phyloP scores from a whole-genome alignment of 2,329 filamentous ascomycete genomes.

The Dactylella cylindrospora region DNA sequence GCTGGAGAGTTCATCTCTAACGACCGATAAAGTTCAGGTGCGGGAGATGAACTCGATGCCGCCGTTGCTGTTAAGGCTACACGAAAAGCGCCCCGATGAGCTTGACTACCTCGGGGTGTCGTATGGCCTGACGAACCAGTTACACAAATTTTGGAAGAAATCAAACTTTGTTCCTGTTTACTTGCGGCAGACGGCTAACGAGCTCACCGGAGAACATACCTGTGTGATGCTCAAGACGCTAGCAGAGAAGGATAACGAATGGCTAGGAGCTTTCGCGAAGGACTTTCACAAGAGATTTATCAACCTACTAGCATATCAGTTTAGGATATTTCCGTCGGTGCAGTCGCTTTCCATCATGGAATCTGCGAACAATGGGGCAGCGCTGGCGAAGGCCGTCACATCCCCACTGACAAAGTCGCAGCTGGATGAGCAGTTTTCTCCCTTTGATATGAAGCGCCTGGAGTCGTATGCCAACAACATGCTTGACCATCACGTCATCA shows the following conservation, averaged over 20 bases:
- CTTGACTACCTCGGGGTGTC: conserved; percentile 95
- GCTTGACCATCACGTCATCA: conserved; percentile 95
- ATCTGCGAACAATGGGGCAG: conserved; percentile 72
- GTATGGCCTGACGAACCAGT: conserved; percentile 80
- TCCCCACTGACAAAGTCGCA: conserved; percentile 68
- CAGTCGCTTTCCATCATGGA: conserved; percentile 86
- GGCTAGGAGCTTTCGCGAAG: conserved; percentile 85
- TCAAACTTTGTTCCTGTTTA: conserved; percentile 85
- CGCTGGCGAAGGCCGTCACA: conserved; percentile 57
- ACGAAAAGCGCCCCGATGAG: conserved; percentile 73
- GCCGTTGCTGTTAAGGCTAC: conserved; percentile 83
- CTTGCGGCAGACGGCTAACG: conserved; percentile 90
- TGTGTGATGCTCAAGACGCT: conserved; percentile 94
- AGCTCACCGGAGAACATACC: conserved; percentile 94
- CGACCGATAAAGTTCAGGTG: conserved; percentile 85
- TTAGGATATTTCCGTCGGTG: conserved; percentile 75
- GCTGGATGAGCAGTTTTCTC: conserved; percentile 75
- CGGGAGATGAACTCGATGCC: conserved; percentile 90
- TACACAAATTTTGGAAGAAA: conserved; percentile 98
- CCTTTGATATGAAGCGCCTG: conserved; percentile 91
- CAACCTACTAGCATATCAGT: conserved; percentile 85
- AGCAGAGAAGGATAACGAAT: conserved; percentile 69
- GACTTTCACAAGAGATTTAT: conserved; percentile 97
- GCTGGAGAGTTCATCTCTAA: conserved; percentile 70
- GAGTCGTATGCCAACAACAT: conserved; percentile 96